Conservation (phyloP, 1,284 basidiomycete genomes). For the Leccinum olivaceoglutinosum region DNA sequence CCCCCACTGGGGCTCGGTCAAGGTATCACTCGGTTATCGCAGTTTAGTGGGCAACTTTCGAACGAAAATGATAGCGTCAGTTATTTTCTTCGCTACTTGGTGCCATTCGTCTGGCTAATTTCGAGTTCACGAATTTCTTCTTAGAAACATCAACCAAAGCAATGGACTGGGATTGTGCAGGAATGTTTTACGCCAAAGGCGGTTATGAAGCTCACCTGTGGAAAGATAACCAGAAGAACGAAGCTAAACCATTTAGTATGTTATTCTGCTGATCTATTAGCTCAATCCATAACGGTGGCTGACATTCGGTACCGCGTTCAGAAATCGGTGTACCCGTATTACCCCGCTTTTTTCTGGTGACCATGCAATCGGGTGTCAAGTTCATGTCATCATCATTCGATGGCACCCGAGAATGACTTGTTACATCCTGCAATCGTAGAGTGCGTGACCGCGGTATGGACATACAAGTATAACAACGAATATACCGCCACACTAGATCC, state of each 20-base stretch:
- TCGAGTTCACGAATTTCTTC: slow-evolving; percentile 10
- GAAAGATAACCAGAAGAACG: slow-evolving; percentile 70
- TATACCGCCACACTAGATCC: slow-evolving; percentile 70
- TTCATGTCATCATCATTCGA: slow-evolving; percentile 70
- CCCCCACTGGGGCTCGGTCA: slow-evolving; percentile 47
- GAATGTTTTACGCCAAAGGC: slow-evolving; percentile 64
- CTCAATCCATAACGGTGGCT: slow-evolving; percentile 2
- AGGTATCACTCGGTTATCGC: slow-evolving; percentile 52
- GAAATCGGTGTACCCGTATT: slow-evolving; percentile 72
- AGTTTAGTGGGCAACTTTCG: slow-evolving; percentile 59
- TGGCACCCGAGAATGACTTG: slow-evolving; percentile 59
- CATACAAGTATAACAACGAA: slow-evolving; percentile 65
- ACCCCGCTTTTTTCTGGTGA: slow-evolving; percentile 77
- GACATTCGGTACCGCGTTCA: slow-evolving; percentile 27
- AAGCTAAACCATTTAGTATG: slow-evolving; percentile 77
- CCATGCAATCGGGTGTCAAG: slow-evolving; percentile 72
- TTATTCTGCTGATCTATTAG: slow-evolving; percentile 6
- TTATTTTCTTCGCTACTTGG: slow-evolving; percentile 8
- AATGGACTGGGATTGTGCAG: slow-evolving; percentile 57
- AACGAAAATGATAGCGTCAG: slow-evolving; percentile 45
- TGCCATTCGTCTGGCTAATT: slow-evolving; percentile 1
- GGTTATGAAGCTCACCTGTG: slow-evolving; percentile 71
- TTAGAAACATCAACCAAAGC: slow-evolving; percentile 55
- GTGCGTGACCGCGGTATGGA: slow-evolving; percentile 66
- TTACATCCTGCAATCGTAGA: slow-evolving; percentile 55